Percentiles rank a stretch among this genome's conserved stretches.
phyloP scores from a whole-genome alignment of 306 rosid species.

The Cucurbita pepo region DNA sequence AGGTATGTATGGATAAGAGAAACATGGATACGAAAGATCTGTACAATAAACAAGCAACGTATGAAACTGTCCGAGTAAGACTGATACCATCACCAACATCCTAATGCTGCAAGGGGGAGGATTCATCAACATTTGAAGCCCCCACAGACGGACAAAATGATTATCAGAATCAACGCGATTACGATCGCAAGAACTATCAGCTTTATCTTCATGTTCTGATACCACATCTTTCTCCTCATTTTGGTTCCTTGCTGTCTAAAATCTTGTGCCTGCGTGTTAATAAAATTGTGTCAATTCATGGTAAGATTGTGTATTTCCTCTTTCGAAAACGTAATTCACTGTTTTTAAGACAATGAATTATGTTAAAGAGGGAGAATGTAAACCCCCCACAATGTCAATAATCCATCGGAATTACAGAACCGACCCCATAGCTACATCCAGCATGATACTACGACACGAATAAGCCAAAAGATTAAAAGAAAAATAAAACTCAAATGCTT shows the following conservation, averaged over 20 bases:
- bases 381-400: background rate
- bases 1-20: background rate
- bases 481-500: background rate
- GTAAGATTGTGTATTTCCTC: background rate
- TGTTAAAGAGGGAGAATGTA: too few relatives aligned
- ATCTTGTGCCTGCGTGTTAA: slow-evolving; percentile 63
- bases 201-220: slow-evolving; percentile 83
- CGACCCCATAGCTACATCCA: background rate
- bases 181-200: slow-evolving; percentile 63
- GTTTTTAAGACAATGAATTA: background rate
- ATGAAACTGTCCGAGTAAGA: background rate
- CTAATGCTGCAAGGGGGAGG: background rate
- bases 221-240: slow-evolving; percentile 93
- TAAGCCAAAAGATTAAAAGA: background rate
- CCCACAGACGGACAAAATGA: slow-evolving; percentile 52
- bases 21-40: background rate
- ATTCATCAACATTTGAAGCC: slow-evolving; percentile 56
- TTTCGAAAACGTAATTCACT: too few relatives aligned
- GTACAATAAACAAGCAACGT: background rate
- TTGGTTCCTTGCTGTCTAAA: slow-evolving; percentile 85
- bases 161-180: slow-evolving; percentile 54
- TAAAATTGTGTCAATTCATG: background rate
- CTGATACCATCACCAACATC: background rate
- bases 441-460: background rate
- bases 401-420: background rate